These are phyloP conservation scores for Ustilago trichophora DNA, from an alignment of 1,284 basidiomycete genomes.

Conservation along the genomic window DNA sequence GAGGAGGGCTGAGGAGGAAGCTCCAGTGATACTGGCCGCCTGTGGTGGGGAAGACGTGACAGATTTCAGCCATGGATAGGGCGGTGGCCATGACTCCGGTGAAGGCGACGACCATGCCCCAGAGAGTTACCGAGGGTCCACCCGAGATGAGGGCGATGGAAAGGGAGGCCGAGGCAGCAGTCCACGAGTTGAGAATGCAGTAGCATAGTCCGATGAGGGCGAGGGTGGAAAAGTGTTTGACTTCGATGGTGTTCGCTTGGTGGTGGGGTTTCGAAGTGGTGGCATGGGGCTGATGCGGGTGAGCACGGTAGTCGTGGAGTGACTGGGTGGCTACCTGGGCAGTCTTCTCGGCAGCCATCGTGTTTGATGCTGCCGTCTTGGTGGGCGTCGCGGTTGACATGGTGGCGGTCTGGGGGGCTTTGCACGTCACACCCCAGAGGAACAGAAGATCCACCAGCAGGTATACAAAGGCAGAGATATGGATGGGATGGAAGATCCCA, in stretches of 20 bases:
- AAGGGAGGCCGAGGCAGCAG: slow-evolving; percentile 60
- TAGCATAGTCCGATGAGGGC: slow-evolving; percentile 45
- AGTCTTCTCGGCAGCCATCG: slow-evolving; percentile 17
- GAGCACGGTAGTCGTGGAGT: slow-evolving; percentile 26
- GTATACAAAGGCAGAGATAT: no score
- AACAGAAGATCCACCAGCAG: no score
- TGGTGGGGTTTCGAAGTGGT: no score
- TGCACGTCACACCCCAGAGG: no score
- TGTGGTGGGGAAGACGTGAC: slow-evolving; percentile 50
- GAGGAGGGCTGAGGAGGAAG: slow-evolving; percentile 61
- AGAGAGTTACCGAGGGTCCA: slow-evolving; percentile 66
- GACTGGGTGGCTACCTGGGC: slow-evolving; percentile 28
- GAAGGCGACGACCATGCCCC: slow-evolving; percentile 66
- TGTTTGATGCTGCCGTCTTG: not conserved
- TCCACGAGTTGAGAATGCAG: slow-evolving; percentile 62
- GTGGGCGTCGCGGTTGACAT: not conserved
- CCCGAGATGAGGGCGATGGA: slow-evolving; percentile 63
- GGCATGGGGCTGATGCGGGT: no score
- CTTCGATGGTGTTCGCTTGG: no score
- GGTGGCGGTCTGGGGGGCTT: not conserved
- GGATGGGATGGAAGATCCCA: no score
- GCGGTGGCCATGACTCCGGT: slow-evolving; percentile 66
- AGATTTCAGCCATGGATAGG: slow-evolving; percentile 66
- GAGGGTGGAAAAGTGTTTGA: slow-evolving; percentile 37
- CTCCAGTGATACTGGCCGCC: slow-evolving; percentile 68